These are phyloP conservation scores for Castanea crenata DNA, from an alignment of 306 rosid species.

Conservation along the genomic window DNA sequence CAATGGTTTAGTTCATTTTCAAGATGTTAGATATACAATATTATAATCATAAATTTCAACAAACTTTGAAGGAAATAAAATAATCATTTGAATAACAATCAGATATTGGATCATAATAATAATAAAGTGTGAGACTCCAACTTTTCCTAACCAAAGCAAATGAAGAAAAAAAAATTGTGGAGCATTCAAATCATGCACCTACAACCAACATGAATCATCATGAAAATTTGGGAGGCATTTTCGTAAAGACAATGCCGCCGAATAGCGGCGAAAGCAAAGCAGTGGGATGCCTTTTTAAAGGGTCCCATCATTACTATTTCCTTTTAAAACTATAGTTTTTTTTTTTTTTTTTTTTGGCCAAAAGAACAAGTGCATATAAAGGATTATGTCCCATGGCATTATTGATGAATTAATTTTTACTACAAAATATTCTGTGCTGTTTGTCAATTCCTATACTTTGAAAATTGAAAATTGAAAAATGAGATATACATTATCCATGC, in stretches of 20 bases:
- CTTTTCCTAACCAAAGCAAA: background rate
- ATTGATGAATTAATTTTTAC: background rate
- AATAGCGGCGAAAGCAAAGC: slow-evolving; percentile 24
- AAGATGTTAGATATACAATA: too few species aligned
- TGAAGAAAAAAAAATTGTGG: background rate
- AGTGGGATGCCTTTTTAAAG: slow-evolving; percentile 1
- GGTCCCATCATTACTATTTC: background rate
- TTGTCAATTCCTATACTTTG: background rate
- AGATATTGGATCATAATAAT: background rate
- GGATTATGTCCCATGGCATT: background rate
- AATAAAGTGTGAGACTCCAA: background rate
- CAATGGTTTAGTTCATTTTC: too few species aligned
- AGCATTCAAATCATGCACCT: background rate
- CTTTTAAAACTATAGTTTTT: background rate
- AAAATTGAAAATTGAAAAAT: background rate
- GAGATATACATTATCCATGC: background rate
- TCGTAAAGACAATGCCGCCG: slow-evolving; percentile 19
- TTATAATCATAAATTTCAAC: too few species aligned
- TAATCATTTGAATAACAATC: background rate
- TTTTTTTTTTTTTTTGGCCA: background rate
- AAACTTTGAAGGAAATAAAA: background rate
- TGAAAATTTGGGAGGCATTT: slow-evolving; percentile 7
- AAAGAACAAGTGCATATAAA: background rate
- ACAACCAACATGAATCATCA: background rate
- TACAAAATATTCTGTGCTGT: too few species aligned